Evolutionary conservation across 441 rosid species (phyloP).

Genomic region (Omphalea diandra): DNA sequence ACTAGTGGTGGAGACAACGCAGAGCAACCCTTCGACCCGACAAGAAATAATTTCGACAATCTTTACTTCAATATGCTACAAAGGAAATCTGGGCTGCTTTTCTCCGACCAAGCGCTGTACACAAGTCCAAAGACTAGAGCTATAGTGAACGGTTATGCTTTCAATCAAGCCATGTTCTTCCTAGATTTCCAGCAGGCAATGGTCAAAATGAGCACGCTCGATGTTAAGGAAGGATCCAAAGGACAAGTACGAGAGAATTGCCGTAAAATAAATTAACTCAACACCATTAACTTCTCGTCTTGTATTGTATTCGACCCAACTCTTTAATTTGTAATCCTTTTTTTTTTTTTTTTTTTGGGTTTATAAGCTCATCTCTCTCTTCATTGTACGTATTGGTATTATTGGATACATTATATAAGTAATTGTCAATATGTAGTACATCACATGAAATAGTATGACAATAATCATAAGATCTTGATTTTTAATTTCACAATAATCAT

Average conservation of each 20-base stretch:
- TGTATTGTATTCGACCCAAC: too few relatives aligned
- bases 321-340: too few relatives aligned
- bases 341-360: too few relatives aligned
- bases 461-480: too few relatives aligned
- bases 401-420: too few relatives aligned
- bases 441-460: too few relatives aligned
- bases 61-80: slow-evolving; percentile 56
- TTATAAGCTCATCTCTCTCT: too few relatives aligned
- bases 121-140: slow-evolving; percentile 43
- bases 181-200: slow-evolving; percentile 86
- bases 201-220: slow-evolving; percentile 75
- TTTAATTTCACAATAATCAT: too few relatives aligned
- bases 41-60: slow-evolving; percentile 64
- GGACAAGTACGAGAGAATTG: slow-evolving; percentile 74
- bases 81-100: slow-evolving; percentile 65
- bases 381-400: too few relatives aligned
- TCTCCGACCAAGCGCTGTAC: slow-evolving; percentile 75
- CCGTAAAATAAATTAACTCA: slow-evolving; percentile 47
- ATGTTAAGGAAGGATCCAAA: slow-evolving; percentile 62
- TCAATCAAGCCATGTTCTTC: slow-evolving; percentile 85
- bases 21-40: slow-evolving; percentile 69
- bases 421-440: too few relatives aligned
- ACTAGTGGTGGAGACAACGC: slow-evolving; percentile 75
- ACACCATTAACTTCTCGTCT: too few relatives aligned
- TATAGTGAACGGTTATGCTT: slow-evolving; percentile 61